These are phyloP conservation scores for Aspergillus luchuensis DNA, from an alignment of 2,329 filamentous ascomycete species.

Conservation along the genomic window DNA sequence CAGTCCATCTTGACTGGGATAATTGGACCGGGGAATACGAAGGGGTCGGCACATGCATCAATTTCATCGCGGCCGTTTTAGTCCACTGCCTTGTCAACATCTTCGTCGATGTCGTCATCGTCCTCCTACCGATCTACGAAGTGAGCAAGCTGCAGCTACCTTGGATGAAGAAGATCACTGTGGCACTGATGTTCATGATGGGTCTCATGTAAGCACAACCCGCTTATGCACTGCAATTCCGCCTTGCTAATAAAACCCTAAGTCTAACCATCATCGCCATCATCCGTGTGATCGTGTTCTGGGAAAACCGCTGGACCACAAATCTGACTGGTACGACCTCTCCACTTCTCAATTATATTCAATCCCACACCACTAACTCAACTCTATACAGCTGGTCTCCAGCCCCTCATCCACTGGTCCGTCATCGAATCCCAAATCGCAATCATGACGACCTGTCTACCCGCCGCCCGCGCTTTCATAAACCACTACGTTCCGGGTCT, in stretches of 20 bases:
- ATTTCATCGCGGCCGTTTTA: slow-evolving; percentile 22
- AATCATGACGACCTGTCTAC: slow-evolving; percentile 30
- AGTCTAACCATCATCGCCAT: slow-evolving; percentile 29
- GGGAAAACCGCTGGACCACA: slow-evolving; percentile 24
- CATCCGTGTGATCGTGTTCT: slow-evolving; percentile 31
- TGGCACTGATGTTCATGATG: slow-evolving; percentile 23
- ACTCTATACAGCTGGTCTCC: slow-evolving; percentile 17
- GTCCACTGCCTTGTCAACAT: slow-evolving; percentile 26
- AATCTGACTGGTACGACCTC: slow-evolving; percentile 20
- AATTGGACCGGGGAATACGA: slow-evolving; percentile 17
- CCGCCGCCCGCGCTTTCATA: slow-evolving; percentile 27
- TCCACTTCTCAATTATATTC: background rate
- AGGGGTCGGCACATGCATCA: slow-evolving; percentile 19
- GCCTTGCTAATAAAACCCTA: background rate
- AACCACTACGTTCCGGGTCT: slow-evolving; percentile 23
- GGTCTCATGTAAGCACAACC: slow-evolving; percentile 18
- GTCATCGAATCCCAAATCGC: slow-evolving; percentile 32
- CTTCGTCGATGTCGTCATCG: slow-evolving; percentile 23
- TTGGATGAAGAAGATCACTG: slow-evolving; percentile 19
- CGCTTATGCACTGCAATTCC: background rate
- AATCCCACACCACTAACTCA: background rate
- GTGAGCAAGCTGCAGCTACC: slow-evolving; percentile 24
- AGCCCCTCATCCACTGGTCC: slow-evolving; percentile 32
- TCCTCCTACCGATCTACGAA: slow-evolving; percentile 27
- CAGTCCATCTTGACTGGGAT: slow-evolving; percentile 25